Evolutionary conservation across 2,329 filamentous ascomycete species (phyloP), one percentile per base, ranked within the genome.

Genomic region (Aureobasidium pullulans): DNA sequence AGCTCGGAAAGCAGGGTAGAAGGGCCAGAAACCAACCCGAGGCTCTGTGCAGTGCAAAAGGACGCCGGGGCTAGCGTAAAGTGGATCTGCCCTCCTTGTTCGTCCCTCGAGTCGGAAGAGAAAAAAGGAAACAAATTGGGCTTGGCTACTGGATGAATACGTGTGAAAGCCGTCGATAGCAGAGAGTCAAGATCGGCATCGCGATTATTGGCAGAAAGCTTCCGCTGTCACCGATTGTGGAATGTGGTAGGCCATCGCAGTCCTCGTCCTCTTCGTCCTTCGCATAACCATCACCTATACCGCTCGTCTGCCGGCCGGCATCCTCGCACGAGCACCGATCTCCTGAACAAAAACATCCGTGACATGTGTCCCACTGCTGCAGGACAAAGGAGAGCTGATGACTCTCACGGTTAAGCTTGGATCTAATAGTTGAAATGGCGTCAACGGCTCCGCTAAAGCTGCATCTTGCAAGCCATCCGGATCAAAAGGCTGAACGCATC

Each of bases 241-340:
- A 57, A 57, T 57, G 52, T 16, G 4, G 28, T 11, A 31, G 31
- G 63, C 64, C 64, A 63, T 68, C 67, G 63, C 66, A 62, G 64
- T 63, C 60, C 59, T 72, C 61, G 9, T 8, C 15, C 59, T 49
- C 60, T 58, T 49, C 53, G 49, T 8, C 59, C 60, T 57, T 42
- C 62, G 44, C 39, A 37, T 46, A 11, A 29, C 16, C 11, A 8
- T 39, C 29, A 61, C 66, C 54, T 62, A 59, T 47, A 65, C 65
- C 42, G 46, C 61, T 32, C 57, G 5, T 16, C 28, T 19, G n/a
- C 37, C 39, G n/a, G 29, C 48, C 13, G 9, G 28, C 37, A 28
- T 31, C 37, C 37, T 32, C 9, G 39, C 39, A 19, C 50, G 39
- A 42, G 50, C 50, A 15, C n/a, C 6, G 13, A n/a, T n/a, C 10